phyloP scores from a whole-genome alignment of 2,329 filamentous ascomycete genomes.

The Coleophoma eucalyptorum region DNA sequence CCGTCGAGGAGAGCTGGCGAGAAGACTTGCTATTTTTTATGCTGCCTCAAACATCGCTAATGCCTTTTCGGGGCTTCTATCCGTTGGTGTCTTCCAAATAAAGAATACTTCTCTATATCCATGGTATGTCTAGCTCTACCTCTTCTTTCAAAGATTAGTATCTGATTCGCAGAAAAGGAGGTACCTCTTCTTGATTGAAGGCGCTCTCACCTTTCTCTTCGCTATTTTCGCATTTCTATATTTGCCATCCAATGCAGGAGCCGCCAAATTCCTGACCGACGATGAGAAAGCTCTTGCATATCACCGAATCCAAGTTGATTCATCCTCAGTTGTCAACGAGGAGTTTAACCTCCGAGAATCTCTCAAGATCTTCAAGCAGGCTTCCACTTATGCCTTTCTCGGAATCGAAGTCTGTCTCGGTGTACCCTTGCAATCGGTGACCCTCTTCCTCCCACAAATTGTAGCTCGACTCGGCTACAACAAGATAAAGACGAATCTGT shows the following conservation, averaged over 20 bases:
- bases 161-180: conserved; percentile 10
- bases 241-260: conserved; percentile 27
- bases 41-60: conserved; percentile 72
- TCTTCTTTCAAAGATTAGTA: too few relatives aligned
- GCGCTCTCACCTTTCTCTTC: conserved; percentile 23
- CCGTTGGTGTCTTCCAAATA: conserved; percentile 47
- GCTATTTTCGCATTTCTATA: conserved; percentile 30
- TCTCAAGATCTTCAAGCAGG: conserved; percentile 45
- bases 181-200: conserved; percentile 47
- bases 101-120: conserved; percentile 39
- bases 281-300: conserved; percentile 28
- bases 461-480: conserved; percentile 43
- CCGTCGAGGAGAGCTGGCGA: conserved; percentile 65
- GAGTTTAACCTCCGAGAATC: conserved; percentile 47
- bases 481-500: conserved; percentile 66
- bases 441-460: conserved; percentile 52
- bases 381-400: conserved; percentile 39
- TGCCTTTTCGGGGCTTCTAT: conserved; percentile 46
- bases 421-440: conserved; percentile 52
- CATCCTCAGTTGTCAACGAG: conserved; percentile 57
- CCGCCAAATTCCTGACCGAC: conserved; percentile 25
- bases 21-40: conserved; percentile 71
- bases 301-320: conserved; percentile 45
- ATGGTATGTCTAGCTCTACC: conserved; percentile 28
- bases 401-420: conserved; percentile 56